Percentiles rank a stretch among this genome's conserved stretches.
These are phyloP conservation scores for Colletotrichum filicis DNA, from an alignment of 2,329 filamentous ascomycete species.

Conservation along the genomic window DNA sequence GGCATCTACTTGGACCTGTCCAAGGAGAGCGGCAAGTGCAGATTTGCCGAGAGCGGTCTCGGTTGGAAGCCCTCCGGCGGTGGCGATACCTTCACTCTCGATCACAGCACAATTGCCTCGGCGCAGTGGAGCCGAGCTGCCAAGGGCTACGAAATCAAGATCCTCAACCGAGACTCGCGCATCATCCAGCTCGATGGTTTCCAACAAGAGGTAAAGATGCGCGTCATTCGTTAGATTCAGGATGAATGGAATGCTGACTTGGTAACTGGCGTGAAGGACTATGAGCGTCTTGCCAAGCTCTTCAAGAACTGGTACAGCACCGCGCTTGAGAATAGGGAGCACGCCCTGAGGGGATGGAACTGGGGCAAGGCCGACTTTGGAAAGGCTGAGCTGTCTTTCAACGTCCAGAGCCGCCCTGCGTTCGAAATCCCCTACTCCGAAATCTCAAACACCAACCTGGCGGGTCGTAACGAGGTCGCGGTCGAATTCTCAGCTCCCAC, in stretches of 20 bases:
- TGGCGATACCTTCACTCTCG: slow-evolving; percentile 93
- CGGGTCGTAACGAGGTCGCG: slow-evolving; percentile 96
- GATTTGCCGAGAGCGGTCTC: slow-evolving; percentile 92
- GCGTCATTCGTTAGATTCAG: slow-evolving; percentile 21
- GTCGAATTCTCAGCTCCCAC: slow-evolving; percentile 88
- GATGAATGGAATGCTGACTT: neutral
- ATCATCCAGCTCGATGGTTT: slow-evolving; percentile 97
- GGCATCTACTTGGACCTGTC: slow-evolving; percentile 97
- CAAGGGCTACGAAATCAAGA: slow-evolving; percentile 93
- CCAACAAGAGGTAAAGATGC: slow-evolving; percentile 74
- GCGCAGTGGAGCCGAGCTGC: slow-evolving; percentile 96
- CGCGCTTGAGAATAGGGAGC: slow-evolving; percentile 90
- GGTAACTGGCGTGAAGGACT: slow-evolving; percentile 67
- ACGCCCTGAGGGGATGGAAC: slow-evolving; percentile 96
- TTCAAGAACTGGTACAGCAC: slow-evolving; percentile 99
- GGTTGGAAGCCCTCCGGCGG: slow-evolving; percentile 93
- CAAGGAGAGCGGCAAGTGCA: slow-evolving; percentile 90
- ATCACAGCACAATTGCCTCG: slow-evolving; percentile 83
- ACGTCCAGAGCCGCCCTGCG: slow-evolving; percentile 93
- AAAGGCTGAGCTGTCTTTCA: slow-evolving; percentile 95
- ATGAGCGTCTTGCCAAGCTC: slow-evolving; percentile 88
- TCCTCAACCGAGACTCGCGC: slow-evolving; percentile 84
- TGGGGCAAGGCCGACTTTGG: slow-evolving; percentile 99
- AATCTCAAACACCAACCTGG: slow-evolving; percentile 96
- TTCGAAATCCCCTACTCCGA: slow-evolving; percentile 98